A percentile compares a stretch with the other conserved stretches of the same genome.
phyloP scores from a whole-genome alignment of 306 rosid genomes.

The Abrus precatorius region DNA sequence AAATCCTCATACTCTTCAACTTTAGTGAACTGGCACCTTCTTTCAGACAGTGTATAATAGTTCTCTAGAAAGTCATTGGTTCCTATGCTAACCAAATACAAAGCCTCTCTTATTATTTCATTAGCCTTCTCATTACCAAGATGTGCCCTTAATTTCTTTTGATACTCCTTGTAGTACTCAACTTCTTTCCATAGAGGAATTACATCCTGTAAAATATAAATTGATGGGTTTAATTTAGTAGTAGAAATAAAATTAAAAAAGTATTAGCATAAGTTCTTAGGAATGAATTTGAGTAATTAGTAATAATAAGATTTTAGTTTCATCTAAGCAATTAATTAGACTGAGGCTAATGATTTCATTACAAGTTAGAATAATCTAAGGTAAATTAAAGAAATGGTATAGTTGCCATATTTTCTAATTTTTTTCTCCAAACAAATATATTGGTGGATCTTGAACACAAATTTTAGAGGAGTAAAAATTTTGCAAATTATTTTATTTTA shows the following conservation, averaged over 20 bases:
- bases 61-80: conserved; percentile 76
- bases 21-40: conserved; percentile 49
- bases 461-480: too few species aligned
- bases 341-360: background rate
- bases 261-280: too few species aligned
- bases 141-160: conserved; percentile 49
- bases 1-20: conserved; percentile 61
- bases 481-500: too few species aligned
- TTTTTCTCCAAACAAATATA: too few species aligned
- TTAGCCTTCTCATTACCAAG: conserved; percentile 58
- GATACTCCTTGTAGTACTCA: conserved; percentile 69
- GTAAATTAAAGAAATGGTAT: background rate
- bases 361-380: background rate
- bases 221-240: background rate
- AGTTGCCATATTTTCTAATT: too few species aligned
- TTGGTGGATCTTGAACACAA: too few species aligned
- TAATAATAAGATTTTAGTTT: too few species aligned
- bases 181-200: conserved; percentile 83
- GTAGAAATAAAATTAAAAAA: too few species aligned
- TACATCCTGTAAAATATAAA: conserved; percentile 47
- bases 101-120: conserved; percentile 54
- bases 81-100: conserved; percentile 70
- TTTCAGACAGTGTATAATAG: conserved; percentile 52
- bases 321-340: too few species aligned
- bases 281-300: too few species aligned